Conservation (phyloP, 139 green algal genomes). For the Picochlorum sp. region DNA sequence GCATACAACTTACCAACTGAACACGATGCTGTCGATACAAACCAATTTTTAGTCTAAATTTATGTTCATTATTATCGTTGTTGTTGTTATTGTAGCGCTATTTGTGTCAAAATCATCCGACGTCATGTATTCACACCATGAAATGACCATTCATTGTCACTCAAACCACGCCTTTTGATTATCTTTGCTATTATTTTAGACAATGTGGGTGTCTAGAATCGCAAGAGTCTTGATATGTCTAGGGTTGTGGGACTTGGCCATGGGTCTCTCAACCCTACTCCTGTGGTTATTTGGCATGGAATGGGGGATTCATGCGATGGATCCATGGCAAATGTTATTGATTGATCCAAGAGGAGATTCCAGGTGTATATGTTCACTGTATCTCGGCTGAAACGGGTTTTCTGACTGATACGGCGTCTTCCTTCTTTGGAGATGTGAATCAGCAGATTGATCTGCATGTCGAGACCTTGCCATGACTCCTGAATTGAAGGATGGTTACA, state of each 20-base stretch:
- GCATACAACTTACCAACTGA: too few relatives aligned
- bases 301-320: conserved; percentile 66
- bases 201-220: too few relatives aligned
- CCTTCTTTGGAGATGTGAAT: conserved; percentile 68
- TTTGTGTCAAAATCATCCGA: too few relatives aligned
- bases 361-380: conserved; percentile 63
- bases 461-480: conserved; percentile 36
- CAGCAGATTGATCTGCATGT: conserved; percentile 63
- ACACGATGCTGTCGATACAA: not conserved
- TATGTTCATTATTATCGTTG: not conserved
- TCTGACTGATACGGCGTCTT: conserved; percentile 30
- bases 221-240: too few relatives aligned
- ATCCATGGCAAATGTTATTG: conserved; percentile 43
- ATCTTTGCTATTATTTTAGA: too few relatives aligned
- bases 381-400: conserved; percentile 44
- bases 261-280: too few relatives aligned
- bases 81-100: too few relatives aligned
- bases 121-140: too few relatives aligned
- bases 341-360: conserved; percentile 30
- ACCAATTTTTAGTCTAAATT: not conserved
- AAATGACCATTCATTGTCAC: too few relatives aligned
- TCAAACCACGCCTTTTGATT: too few relatives aligned
- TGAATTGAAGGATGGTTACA: conserved; percentile 64
- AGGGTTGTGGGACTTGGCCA: too few relatives aligned
- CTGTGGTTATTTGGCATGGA: conserved; percentile 42